A percentile compares a stretch with the other conserved stretches of the same genome.
phyloP scores from a whole-genome alignment of 305 asterid species.

The Caryopteris hybrid region DNA sequence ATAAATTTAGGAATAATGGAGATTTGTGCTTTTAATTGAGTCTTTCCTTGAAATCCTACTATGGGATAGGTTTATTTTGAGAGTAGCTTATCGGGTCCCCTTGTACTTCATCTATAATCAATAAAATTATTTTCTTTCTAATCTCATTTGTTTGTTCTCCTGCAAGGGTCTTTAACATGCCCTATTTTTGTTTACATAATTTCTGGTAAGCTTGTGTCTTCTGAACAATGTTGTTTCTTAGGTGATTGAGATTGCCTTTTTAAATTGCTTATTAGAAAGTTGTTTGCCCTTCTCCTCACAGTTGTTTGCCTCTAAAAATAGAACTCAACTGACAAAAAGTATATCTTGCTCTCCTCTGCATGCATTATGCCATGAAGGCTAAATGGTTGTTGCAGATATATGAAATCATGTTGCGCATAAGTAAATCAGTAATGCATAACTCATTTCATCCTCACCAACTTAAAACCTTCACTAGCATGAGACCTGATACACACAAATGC shows the following conservation, averaged over 20 bases:
- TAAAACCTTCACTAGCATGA: not conserved
- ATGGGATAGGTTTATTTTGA: not conserved
- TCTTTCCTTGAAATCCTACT: not conserved
- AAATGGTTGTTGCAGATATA: not conserved
- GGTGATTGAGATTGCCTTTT: conserved; percentile 1
- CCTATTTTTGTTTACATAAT: not conserved
- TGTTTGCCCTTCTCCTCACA: not conserved
- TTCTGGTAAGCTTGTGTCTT: not conserved
- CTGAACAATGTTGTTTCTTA: not conserved
- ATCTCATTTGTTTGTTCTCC: not conserved
- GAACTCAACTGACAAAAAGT: not conserved
- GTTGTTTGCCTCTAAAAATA: not conserved
- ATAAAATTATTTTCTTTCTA: not conserved
- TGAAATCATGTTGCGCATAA: not conserved
- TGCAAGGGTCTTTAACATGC: not conserved
- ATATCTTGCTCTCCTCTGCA: conserved; percentile 1
- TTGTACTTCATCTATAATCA: not conserved
- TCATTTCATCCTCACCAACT: not conserved
- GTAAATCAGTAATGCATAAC: not conserved
- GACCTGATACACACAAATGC: not conserved
- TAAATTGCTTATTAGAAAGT: not conserved
- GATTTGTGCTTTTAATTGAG: not conserved
- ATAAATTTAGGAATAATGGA: not conserved
- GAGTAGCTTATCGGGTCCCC: no score
- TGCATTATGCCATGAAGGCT: conserved; percentile 1